Conservation (phyloP, 495 filamentous ascomycete genomes). For the Aspergillus olivimuriae region DNA sequence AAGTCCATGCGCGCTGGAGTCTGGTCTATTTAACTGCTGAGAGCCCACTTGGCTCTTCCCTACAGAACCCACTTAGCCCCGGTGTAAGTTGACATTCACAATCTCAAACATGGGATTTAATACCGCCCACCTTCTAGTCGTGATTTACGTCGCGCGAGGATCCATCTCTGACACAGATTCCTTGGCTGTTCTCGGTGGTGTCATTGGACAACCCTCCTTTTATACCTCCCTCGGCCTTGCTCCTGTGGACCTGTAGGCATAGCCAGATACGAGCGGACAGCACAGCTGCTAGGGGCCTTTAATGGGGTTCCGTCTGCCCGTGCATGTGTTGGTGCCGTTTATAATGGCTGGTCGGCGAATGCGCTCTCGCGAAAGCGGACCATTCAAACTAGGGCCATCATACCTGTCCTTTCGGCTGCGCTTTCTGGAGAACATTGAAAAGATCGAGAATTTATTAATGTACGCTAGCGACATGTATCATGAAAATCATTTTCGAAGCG, state of each 20-base stretch:
- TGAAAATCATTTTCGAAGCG: slow-evolving; percentile 9
- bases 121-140: background rate
- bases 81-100: no score
- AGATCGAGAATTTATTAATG: slow-evolving; percentile 5
- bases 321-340: background rate
- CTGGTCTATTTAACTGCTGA: no score
- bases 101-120: background rate
- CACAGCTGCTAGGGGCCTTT: background rate
- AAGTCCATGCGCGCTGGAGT: no score
- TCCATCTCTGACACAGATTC: background rate
- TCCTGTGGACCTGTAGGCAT: background rate
- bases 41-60: no score
- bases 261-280: background rate
- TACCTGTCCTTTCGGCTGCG: background rate
- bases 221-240: background rate
- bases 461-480: slow-evolving; percentile 11
- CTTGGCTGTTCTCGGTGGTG: background rate
- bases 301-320: background rate
- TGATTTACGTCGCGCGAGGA: background rate
- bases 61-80: no score
- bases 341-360: background rate
- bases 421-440: background rate
- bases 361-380: background rate
- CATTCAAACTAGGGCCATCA: background rate
- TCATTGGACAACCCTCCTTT: background rate